These are phyloP conservation scores for Yamadazyma triangularis DNA, from an alignment of 1,139 yeast genomes.

Conservation along the genomic window DNA sequence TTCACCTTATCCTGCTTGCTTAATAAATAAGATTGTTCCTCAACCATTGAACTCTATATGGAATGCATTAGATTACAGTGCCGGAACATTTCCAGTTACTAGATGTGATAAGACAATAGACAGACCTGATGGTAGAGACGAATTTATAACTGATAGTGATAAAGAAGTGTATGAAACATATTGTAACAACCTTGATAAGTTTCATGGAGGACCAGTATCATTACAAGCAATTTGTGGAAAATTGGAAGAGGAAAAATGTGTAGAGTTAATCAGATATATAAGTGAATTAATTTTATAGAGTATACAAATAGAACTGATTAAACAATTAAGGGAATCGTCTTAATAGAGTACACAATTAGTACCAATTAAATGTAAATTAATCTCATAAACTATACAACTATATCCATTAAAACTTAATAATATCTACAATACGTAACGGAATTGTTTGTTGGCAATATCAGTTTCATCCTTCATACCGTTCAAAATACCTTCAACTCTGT, in stretches of 20 bases:
- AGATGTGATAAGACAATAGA: conserved; percentile 9
- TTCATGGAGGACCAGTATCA: conserved; percentile 11
- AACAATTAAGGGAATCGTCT: neutral
- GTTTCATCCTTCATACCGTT: conserved; percentile 33
- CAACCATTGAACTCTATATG: conserved; percentile 11
- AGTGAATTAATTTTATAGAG: conserved; percentile 2
- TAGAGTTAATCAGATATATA: conserved; percentile 5
- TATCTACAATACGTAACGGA: conserved; percentile 19
- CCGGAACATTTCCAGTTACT: conserved; percentile 12
- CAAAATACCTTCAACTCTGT: conserved; percentile 22
- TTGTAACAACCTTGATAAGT: conserved; percentile 5
- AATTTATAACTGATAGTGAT: conserved; percentile 8
- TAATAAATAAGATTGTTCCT: conserved; percentile 9
- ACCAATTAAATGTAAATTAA: no score
- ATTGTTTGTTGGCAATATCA: conserved; percentile 27
- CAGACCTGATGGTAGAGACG: conserved; percentile 4
- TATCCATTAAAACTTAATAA: no score
- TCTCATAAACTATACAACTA: neutral
- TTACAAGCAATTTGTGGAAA: conserved; percentile 10
- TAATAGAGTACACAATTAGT: neutral
- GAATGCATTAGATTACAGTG: conserved; percentile 12
- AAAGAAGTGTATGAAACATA: conserved; percentile 8
- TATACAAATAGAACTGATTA: no score
- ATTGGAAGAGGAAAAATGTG: conserved; percentile 11
- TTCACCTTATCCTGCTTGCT: conserved; percentile 11